Base-by-base conservation (phyloP, 2,329 filamentous ascomycete genomes). In the Aspergillus brunneoviolaceus region DNA sequence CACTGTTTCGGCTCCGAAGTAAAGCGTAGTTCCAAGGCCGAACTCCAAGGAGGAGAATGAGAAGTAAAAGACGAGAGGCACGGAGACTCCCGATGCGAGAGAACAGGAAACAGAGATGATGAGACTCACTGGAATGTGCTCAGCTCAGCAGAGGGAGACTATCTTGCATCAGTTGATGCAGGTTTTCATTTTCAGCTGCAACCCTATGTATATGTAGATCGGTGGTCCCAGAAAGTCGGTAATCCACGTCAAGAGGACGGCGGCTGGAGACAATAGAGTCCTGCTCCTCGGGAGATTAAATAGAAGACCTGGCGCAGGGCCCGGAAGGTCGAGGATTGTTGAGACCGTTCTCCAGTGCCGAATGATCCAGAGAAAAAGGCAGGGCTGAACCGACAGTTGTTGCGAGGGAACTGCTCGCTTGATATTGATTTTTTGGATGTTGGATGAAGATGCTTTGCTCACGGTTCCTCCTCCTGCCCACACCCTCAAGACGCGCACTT, bases 391-490 rank as follows among this genome's bases (percentile, higher is more conserved):
- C 19, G 47, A 50, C 39, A 58, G 47, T 60, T 51, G 14, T 45
- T 19, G 39, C 39, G 65, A 65, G 67, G 66, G 64, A 63, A 39
- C 39, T 57, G 61, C 33, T 55, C 55, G 63, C 60, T 64, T 67
- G 67, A 69, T 71, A 71, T 69, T 62, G 64, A 60, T 68, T 69
- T 65, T 58, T 58, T 57, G 59, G 51, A 57, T 61, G 60, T 58
- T 60, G 53, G 55, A 61, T 61, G 55, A 52, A 63, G 60, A 57
- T 57, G 59, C 60, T 59, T 60, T 56, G 48, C 58, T 61, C 58
- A 63, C 61, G 56, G 56, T 65, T 58, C 55, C 61, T 60, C 45
- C 55, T 66, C 51, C 56, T 65, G 60, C 55, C 57, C 60, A 60
- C 60, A 53, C 52, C 58, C 59, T 62, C 58, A 60, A 53, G 27